These are phyloP conservation scores for Pseudomonodictys pantanalensis DNA, from an alignment of 495 filamentous ascomycete genomes.

Conservation along the genomic window DNA sequence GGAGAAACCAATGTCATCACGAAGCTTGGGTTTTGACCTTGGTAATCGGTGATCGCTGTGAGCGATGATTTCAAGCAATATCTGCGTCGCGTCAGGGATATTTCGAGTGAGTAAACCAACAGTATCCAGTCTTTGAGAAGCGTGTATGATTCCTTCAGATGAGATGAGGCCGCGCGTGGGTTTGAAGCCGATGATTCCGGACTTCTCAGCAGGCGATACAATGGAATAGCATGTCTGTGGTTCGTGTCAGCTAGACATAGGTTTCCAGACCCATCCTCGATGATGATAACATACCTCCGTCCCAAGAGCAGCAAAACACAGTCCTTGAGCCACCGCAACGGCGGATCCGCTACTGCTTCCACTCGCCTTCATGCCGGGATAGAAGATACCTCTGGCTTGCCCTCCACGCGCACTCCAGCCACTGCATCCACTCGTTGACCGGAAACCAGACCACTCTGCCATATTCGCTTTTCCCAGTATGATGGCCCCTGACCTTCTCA, in stretches of 20 bases:
- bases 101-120: neutral
- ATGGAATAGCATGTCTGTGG: neutral
- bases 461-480: slow-evolving; percentile 52
- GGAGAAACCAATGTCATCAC: neutral
- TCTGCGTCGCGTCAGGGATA: neutral
- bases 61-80: neutral
- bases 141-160: neutral
- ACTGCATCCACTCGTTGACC: slow-evolving; percentile 47
- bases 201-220: neutral
- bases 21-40: neutral
- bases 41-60: neutral
- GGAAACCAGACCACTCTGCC: slow-evolving; percentile 52
- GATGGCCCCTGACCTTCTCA: slow-evolving; percentile 41
- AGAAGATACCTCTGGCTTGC: slow-evolving; percentile 49
- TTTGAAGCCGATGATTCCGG: neutral
- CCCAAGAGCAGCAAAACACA: slow-evolving; percentile 49
- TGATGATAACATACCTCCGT: slow-evolving; percentile 38
- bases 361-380: slow-evolving; percentile 49
- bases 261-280: too few relatives aligned
- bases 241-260: neutral
- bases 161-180: neutral
- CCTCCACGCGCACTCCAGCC: slow-evolving; percentile 55
- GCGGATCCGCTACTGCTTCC: slow-evolving; percentile 53
- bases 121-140: neutral
- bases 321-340: slow-evolving; percentile 47